These are phyloP conservation scores for Calocera viscosa DNA, from an alignment of 768 basidiomycete species.

Conservation along the genomic window DNA sequence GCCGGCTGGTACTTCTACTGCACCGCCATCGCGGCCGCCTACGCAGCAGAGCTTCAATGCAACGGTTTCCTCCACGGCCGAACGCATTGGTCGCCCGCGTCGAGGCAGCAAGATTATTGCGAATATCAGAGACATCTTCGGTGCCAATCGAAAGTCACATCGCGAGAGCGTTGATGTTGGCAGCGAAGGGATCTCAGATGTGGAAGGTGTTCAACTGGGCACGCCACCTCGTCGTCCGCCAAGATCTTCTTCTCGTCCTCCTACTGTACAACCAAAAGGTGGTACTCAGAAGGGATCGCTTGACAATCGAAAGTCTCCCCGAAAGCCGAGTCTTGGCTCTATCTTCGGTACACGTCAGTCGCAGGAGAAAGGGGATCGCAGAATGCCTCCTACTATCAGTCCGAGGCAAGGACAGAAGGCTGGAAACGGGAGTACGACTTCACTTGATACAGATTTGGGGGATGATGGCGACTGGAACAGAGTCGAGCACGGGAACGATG, in stretches of 20 bases:
- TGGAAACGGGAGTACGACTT: background rate
- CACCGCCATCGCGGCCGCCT: background rate
- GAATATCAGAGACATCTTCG: slow-evolving; percentile 1
- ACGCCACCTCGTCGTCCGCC: background rate
- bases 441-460: background rate
- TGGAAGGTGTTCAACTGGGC: background rate
- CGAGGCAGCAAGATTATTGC: slow-evolving; percentile 2
- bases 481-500: slow-evolving; percentile 6
- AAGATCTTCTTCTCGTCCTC: background rate
- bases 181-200: background rate
- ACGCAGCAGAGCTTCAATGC: slow-evolving; percentile 5
- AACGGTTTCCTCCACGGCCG: background rate
- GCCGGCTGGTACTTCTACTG: background rate
- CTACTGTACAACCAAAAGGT: background rate
- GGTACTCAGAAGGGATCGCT: background rate
- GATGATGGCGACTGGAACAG: slow-evolving; percentile 2
- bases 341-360: background rate
- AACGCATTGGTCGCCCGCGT: background rate
- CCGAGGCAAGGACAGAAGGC: background rate
- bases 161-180: background rate
- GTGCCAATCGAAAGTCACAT: background rate
- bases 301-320: background rate
- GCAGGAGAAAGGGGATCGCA: background rate
- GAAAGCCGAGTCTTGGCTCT: background rate
- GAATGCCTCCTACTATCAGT: background rate